phyloP scores from a whole-genome alignment of 2,329 filamentous ascomycete genomes.

The Fusarium sp. region DNA sequence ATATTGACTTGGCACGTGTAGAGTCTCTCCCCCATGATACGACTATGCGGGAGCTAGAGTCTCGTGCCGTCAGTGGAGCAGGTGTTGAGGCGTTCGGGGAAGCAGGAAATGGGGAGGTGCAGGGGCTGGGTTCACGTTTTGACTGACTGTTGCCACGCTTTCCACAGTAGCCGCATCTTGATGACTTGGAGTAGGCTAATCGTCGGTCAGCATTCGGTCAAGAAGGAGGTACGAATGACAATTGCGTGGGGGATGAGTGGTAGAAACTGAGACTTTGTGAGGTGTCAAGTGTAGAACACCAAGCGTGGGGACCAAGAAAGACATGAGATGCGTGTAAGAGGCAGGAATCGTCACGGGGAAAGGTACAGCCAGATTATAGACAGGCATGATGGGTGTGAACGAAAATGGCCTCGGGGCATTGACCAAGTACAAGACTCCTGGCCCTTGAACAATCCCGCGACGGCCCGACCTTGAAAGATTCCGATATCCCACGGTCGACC shows the following conservation, averaged over 20 bases:
- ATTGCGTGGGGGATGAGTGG: slow-evolving; percentile 38
- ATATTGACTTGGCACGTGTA: slow-evolving; percentile 2
- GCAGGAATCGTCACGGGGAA: neutral
- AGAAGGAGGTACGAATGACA: slow-evolving; percentile 12
- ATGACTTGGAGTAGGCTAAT: slow-evolving; percentile 63
- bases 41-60: neutral
- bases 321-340: neutral
- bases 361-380: neutral
- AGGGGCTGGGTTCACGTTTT: slow-evolving; percentile 52
- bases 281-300: slow-evolving; percentile 14
- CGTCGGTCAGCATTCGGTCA: slow-evolving; percentile 29
- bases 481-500: neutral
- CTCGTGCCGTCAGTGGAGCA: slow-evolving; percentile 11
- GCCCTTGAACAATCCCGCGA: neutral
- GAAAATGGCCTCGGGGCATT: neutral
- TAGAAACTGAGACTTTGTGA: slow-evolving; percentile 18
- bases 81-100: neutral
- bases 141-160: slow-evolving; percentile 60
- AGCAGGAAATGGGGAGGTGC: neutral
- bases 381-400: neutral
- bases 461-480: neutral
- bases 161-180: slow-evolving; percentile 65
- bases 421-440: neutral
- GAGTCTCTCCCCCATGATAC: slow-evolving; percentile 14
- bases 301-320: slow-evolving; percentile 21